Percentiles rank a stretch among this genome's conserved stretches.
phyloP scores from a whole-genome alignment of 75 land plant genomes.

The Azolla pinnata region DNA sequence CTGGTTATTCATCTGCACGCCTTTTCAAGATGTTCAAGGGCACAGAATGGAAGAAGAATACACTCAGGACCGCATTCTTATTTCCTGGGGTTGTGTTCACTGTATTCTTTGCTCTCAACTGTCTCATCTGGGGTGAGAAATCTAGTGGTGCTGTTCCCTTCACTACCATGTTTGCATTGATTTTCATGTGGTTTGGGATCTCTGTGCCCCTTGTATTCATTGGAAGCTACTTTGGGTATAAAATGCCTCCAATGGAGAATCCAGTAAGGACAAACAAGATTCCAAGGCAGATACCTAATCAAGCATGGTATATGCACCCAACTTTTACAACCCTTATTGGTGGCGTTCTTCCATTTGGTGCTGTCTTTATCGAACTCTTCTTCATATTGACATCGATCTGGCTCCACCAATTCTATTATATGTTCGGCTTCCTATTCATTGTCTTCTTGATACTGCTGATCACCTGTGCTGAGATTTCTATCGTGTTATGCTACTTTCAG shows the following conservation, averaged over 20 bases:
- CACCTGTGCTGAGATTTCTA: slow-evolving; percentile 30
- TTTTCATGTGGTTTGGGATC: slow-evolving; percentile 29
- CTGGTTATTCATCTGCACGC: slow-evolving; percentile 20
- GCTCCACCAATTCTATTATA: slow-evolving; percentile 31
- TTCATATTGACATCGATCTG: slow-evolving; percentile 32
- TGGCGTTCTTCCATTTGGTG: slow-evolving; percentile 32
- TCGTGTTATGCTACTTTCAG: slow-evolving; percentile 30
- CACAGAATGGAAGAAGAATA: slow-evolving; percentile 19
- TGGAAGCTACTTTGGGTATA: slow-evolving; percentile 24
- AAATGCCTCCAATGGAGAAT: slow-evolving; percentile 21
- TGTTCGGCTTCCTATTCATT: slow-evolving; percentile 28
- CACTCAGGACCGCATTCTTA: slow-evolving; percentile 19
- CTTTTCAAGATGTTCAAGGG: slow-evolving; percentile 27
- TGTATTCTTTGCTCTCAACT: slow-evolving; percentile 21
- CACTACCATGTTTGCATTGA: slow-evolving; percentile 23
- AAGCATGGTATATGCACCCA: slow-evolving; percentile 28
- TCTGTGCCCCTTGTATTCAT: slow-evolving; percentile 28
- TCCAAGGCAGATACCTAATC: slow-evolving; percentile 25
- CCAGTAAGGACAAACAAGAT: slow-evolving; percentile 27
- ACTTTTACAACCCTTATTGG: slow-evolving; percentile 23
- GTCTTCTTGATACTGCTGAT: slow-evolving; percentile 24
- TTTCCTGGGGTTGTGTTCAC: slow-evolving; percentile 20
- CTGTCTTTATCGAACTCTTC: slow-evolving; percentile 33
- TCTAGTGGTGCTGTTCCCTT: slow-evolving; percentile 30
- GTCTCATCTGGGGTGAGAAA: slow-evolving; percentile 27